phyloP scores from a whole-genome alignment of 345 rosid genomes.

The Hibiscus mutabilis region DNA sequence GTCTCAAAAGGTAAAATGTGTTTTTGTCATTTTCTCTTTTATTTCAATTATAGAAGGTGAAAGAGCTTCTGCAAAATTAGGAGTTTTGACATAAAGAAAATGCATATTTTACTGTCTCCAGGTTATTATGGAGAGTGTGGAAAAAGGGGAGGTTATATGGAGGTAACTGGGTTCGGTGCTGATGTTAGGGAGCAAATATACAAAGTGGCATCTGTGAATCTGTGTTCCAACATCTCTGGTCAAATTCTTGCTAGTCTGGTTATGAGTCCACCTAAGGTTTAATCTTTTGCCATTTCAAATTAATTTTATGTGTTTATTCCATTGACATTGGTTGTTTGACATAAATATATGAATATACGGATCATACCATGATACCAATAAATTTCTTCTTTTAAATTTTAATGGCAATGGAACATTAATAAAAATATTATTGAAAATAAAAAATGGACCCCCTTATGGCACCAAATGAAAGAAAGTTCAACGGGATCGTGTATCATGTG shows the following conservation, averaged over 20 bases:
- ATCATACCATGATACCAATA: neutral
- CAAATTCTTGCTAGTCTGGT: constrained; percentile 96
- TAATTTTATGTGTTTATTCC: neutral
- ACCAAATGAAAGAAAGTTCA: neutral
- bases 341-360: neutral
- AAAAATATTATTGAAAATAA: neutral
- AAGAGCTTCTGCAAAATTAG: neutral
- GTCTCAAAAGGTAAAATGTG: constrained; percentile 72
- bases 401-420: neutral
- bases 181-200: constrained; percentile 87
- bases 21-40: neutral
- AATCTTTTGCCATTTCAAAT: constrained; percentile 6
- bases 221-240: constrained; percentile 89
- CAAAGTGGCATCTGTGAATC: constrained; percentile 95
- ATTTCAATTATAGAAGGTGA: neutral
- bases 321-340: neutral
- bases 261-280: constrained; percentile 98
- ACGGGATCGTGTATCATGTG: neutral
- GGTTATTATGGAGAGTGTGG: constrained; percentile 98
- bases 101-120: constrained; percentile 17
- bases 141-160: constrained; percentile 99
- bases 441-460: neutral
- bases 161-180: constrained; percentile 73
- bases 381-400: neutral
- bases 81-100: neutral